These are phyloP conservation scores for Solanum chmielewskii DNA, from an alignment of 257 asterid species.

Conservation along the genomic window DNA sequence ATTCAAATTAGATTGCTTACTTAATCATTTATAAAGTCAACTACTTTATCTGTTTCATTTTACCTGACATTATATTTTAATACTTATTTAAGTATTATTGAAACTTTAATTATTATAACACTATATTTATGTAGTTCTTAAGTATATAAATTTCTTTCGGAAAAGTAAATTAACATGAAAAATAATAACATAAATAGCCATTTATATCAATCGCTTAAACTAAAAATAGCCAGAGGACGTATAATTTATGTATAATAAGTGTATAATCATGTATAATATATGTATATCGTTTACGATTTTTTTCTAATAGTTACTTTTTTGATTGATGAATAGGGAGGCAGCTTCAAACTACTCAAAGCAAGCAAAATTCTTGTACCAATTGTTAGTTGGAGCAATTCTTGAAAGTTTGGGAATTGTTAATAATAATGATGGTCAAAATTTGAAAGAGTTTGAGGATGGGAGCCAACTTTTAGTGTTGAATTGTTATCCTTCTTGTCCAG, in stretches of 20 bases:
- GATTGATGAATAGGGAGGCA: slow-evolving; percentile 2
- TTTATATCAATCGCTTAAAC: not conserved
- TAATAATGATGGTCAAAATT: not conserved
- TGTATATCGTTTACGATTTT: not conserved
- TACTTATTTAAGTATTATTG: not conserved
- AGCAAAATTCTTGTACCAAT: slow-evolving; percentile 7
- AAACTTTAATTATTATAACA: not conserved
- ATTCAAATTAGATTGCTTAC: not conserved
- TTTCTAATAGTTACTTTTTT: not conserved
- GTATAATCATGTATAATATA: not conserved
- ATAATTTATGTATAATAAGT: not conserved
- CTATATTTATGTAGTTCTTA: not conserved
- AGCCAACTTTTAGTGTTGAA: slow-evolving; percentile 29
- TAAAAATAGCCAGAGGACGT: not conserved
- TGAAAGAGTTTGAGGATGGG: slow-evolving; percentile 14
- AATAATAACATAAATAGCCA: not conserved
- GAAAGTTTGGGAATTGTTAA: slow-evolving; percentile 18
- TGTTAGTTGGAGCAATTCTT: slow-evolving; percentile 14
- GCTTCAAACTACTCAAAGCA: slow-evolving; percentile 4
- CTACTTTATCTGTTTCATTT: not conserved
- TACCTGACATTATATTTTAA: not conserved
- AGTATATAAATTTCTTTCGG: not conserved
- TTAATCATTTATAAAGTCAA: not conserved
- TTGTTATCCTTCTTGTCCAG: slow-evolving; percentile 23
- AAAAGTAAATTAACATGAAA: not conserved